These are phyloP conservation scores for Penstemon newberryi DNA, from an alignment of 257 asterid genomes.

Conservation along the genomic window DNA sequence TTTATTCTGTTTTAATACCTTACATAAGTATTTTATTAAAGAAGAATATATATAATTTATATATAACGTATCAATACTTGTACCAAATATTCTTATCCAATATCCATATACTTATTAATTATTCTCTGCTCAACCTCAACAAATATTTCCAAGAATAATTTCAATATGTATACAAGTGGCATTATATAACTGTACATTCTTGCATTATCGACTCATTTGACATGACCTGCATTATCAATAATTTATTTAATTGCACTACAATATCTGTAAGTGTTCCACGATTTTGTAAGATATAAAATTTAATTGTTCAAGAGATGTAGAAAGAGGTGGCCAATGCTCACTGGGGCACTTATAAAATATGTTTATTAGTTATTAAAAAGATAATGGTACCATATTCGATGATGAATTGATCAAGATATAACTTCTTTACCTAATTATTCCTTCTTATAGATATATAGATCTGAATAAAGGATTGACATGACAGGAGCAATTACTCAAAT, in stretches of 20 bases:
- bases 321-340: slow-evolving; percentile 14
- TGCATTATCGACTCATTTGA: slow-evolving; percentile 30
- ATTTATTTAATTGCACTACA: slow-evolving; percentile 5
- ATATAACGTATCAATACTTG: neutral
- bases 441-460: too few species aligned
- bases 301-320: slow-evolving; percentile 8
- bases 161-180: slow-evolving; percentile 34
- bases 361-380: too few species aligned
- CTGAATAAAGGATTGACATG: too few species aligned
- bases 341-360: slow-evolving; percentile 18
- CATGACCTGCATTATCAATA: slow-evolving; percentile 21
- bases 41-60: neutral
- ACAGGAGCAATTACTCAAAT: too few species aligned
- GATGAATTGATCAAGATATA: too few species aligned
- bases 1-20: neutral
- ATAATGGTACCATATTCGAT: too few species aligned
- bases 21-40: neutral
- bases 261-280: neutral
- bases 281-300: slow-evolving; percentile 3
- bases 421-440: too few species aligned
- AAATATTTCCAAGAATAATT: neutral
- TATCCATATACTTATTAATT: neutral
- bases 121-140: slow-evolving; percentile 20
- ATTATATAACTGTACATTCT: neutral
- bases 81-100: slow-evolving; percentile 37